Percentiles rank a stretch among this genome's conserved stretches.
Conservation (phyloP, 331 rosid species). For the Rosa hybrid region DNA sequence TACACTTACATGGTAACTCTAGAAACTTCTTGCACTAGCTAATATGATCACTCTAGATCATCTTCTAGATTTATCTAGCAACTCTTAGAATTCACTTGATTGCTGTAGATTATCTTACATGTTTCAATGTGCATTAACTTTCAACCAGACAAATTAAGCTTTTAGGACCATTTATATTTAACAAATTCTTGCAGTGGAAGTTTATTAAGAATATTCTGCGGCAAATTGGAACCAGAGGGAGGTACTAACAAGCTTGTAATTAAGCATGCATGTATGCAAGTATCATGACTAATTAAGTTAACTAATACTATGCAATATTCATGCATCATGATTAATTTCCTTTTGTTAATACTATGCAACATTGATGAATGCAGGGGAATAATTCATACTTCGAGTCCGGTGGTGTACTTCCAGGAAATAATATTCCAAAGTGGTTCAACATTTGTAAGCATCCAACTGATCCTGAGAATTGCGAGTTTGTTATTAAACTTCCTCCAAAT, state of each 20-base stretch:
- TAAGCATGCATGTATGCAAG: not conserved
- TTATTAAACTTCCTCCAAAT: constrained; percentile 9
- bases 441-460: not conserved
- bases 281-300: not conserved
- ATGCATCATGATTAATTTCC: not conserved
- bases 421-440: constrained; percentile 7
- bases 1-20: no score
- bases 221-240: not conserved
- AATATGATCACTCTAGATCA: no score
- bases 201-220: no score
- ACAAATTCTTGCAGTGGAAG: not conserved
- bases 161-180: not conserved
- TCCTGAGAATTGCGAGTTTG: not conserved
- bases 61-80: no score
- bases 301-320: not conserved
- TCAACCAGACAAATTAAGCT: not conserved
- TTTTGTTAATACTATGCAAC: not conserved
- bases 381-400: not conserved
- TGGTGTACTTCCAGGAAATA: not conserved
- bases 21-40: no score
- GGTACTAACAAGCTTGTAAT: not conserved
- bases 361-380: not conserved
- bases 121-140: no score
- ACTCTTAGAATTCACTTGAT: no score
- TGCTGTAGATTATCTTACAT: no score